These are phyloP conservation scores for Neospermospora avenae DNA, from an alignment of 2,329 filamentous ascomycete species.

Conservation along the genomic window DNA sequence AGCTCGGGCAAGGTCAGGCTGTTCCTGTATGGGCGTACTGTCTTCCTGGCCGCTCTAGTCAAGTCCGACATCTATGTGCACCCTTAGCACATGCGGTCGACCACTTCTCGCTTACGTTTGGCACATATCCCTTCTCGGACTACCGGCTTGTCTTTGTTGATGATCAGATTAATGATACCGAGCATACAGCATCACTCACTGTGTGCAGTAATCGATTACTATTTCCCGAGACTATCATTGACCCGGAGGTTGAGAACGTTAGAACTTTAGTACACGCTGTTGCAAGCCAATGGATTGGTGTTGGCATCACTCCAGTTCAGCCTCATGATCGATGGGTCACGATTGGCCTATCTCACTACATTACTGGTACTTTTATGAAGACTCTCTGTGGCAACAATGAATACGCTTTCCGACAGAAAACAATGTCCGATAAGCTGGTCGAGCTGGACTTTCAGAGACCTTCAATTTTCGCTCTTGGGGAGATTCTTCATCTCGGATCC, in stretches of 20 bases:
- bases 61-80: constrained; percentile 82
- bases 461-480: constrained; percentile 76
- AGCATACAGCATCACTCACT: constrained; percentile 77
- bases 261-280: constrained; percentile 78
- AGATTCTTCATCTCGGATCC: constrained; percentile 71
- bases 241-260: constrained; percentile 78
- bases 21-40: constrained; percentile 91
- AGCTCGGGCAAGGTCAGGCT: constrained; percentile 75
- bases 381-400: constrained; percentile 92
- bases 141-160: constrained; percentile 96
- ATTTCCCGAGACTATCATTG: constrained; percentile 80
- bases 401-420: constrained; percentile 86
- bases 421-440: constrained; percentile 76
- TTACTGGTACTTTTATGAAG: constrained; percentile 91
- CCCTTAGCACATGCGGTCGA: constrained; percentile 87
- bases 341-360: constrained; percentile 87
- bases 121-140: constrained; percentile 84
- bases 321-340: constrained; percentile 84
- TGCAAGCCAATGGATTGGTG: constrained; percentile 89
- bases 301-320: constrained; percentile 83
- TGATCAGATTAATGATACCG: constrained; percentile 73
- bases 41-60: constrained; percentile 74
- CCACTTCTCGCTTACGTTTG: constrained; percentile 82
- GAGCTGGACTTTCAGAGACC: constrained; percentile 79
- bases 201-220: constrained; percentile 85